A percentile compares a stretch with the other conserved stretches of the same genome.
Evolutionary conservation across 805 yeast genomes (phyloP).

Genomic region (Kluyveromyces aestuarii): DNA sequence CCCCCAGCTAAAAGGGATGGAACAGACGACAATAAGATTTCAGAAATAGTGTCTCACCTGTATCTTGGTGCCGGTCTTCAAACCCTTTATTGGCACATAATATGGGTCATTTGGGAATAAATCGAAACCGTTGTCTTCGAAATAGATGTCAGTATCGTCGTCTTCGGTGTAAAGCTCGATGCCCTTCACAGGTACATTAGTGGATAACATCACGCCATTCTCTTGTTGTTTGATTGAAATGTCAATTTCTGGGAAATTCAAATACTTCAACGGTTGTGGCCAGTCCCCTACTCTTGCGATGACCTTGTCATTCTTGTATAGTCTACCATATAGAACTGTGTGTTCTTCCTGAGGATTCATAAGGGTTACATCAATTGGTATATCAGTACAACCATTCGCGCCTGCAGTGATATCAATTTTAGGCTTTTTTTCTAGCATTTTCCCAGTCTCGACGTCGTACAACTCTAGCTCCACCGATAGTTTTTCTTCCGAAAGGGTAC

Average conservation of each 20-base stretch:
- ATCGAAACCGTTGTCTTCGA: slow-evolving; percentile 41
- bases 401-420: background rate
- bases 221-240: slow-evolving; percentile 19
- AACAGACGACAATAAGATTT: background rate
- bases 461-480: slow-evolving; percentile 4
- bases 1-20: no score
- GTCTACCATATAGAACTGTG: slow-evolving; percentile 7
- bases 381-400: background rate
- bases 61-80: background rate
- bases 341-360: background rate
- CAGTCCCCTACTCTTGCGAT: slow-evolving; percentile 35
- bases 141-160: slow-evolving; percentile 8
- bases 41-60: background rate
- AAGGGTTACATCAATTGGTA: background rate
- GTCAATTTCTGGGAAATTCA: slow-evolving; percentile 7
- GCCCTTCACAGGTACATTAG: slow-evolving; percentile 37
- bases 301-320: slow-evolving; percentile 10
- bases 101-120: slow-evolving; percentile 32
- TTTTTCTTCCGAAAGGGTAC: slow-evolving; percentile 8
- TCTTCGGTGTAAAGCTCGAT: slow-evolving; percentile 28
- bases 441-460: background rate
- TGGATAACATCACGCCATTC: slow-evolving; percentile 18
- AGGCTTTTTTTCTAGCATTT: background rate
- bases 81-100: slow-evolving; percentile 6
- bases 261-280: slow-evolving; percentile 35